Conservation (phyloP, 2,329 filamentous ascomycete genomes). For the Trichoderma oligosporum region DNA sequence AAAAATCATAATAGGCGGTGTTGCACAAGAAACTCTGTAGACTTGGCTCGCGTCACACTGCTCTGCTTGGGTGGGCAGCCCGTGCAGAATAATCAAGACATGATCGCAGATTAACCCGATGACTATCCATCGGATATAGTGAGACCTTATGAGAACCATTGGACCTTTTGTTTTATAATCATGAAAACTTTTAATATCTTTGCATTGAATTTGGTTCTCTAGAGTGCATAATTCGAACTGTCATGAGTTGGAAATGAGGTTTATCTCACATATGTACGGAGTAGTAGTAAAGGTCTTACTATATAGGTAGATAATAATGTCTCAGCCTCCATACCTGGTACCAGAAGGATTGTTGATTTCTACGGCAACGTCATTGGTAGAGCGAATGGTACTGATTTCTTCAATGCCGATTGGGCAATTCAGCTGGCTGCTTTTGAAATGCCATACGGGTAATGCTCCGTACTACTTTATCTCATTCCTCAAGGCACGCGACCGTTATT, state of each 20-base stretch:
- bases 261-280: no score
- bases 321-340: slow-evolving; percentile 10
- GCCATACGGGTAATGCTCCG: no score
- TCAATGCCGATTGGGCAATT: neutral
- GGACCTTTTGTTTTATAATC: no score
- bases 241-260: no score
- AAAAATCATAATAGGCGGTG: neutral
- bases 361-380: neutral
- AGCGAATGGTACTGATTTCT: neutral
- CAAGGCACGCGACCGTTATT: no score
- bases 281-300: no score
- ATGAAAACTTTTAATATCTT: no score
- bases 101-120: slow-evolving; percentile 3
- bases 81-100: neutral
- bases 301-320: neutral
- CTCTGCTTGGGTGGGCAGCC: neutral
- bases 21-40: neutral
- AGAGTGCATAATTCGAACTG: no score
- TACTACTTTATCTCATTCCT: no score
- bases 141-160: neutral
- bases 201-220: no score
- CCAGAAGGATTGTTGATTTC: neutral
- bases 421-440: neutral
- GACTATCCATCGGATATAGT: neutral
- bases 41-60: neutral